A percentile compares a stretch with the other conserved stretches of the same genome.
These are phyloP conservation scores for Daldinia childiae DNA, from an alignment of 495 filamentous ascomycete species.

Conservation along the genomic window DNA sequence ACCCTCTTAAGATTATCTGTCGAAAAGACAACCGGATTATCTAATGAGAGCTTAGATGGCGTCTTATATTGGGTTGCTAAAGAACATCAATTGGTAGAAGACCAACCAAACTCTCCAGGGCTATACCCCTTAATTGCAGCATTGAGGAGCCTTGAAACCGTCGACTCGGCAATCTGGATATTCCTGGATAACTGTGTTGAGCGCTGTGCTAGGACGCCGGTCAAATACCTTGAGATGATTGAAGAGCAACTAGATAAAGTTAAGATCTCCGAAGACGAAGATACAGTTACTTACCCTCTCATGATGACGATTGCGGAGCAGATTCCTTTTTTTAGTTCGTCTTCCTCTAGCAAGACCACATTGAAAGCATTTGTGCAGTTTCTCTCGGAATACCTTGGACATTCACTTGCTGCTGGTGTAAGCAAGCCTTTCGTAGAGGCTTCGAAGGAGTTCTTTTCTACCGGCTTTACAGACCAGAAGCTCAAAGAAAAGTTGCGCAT, in stretches of 20 bases:
- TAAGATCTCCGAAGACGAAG: constrained; percentile 19
- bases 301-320: constrained; percentile 76
- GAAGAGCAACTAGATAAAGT: constrained; percentile 50
- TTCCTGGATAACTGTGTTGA: constrained; percentile 85
- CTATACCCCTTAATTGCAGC: constrained; percentile 64
- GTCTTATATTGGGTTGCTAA: constrained; percentile 60
- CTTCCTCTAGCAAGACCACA: constrained; percentile 32
- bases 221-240: constrained; percentile 74
- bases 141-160: constrained; percentile 46
- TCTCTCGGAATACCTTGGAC: constrained; percentile 40
- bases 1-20: constrained; percentile 65
- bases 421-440: constrained; percentile 30
- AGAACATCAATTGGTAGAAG: constrained; percentile 60
- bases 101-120: constrained; percentile 44
- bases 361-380: constrained; percentile 37
- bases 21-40: constrained; percentile 53
- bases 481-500: constrained; percentile 30
- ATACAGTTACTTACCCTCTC: constrained; percentile 61
- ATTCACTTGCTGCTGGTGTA: constrained; percentile 37
- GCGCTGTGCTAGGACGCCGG: constrained; percentile 72
- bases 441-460: constrained; percentile 28
- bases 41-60: constrained; percentile 53
- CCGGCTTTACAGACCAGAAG: constrained; percentile 33
- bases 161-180: constrained; percentile 54
- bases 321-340: constrained; percentile 72